These are phyloP conservation scores for Hirsutella thompsonii DNA, from an alignment of 2,329 filamentous ascomycete species.

Conservation along the genomic window DNA sequence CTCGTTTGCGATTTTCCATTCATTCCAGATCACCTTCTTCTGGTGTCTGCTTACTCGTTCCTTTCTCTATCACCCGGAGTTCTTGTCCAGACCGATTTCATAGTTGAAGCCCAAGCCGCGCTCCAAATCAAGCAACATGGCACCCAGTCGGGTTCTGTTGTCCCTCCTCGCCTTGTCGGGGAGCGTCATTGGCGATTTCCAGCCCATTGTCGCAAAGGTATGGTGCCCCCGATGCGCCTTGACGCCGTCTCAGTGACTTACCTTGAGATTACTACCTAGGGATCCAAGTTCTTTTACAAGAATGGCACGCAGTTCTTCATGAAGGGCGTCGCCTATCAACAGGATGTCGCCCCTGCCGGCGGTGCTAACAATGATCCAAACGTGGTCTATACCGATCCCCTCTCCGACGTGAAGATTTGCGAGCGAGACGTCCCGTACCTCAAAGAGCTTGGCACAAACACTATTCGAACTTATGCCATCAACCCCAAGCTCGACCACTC, in stretches of 20 bases:
- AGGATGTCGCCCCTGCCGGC: constrained; percentile 52
- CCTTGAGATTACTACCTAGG: constrained; percentile 26
- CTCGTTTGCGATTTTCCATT: too few species aligned
- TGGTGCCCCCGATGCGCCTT: background rate
- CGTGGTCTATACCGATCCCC: constrained; percentile 64
- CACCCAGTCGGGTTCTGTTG: constrained; percentile 1
- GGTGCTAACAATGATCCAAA: constrained; percentile 26
- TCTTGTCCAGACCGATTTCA: too few species aligned
- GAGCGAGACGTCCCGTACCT: constrained; percentile 77
- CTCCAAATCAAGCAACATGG: too few species aligned
- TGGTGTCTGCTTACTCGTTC: too few species aligned
- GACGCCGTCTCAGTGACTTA: background rate
- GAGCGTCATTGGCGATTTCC: constrained; percentile 28
- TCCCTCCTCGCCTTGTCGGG: constrained; percentile 27
- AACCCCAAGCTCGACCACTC: constrained; percentile 68
- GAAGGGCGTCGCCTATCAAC: constrained; percentile 90
- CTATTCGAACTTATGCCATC: constrained; percentile 89
- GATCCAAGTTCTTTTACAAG: constrained; percentile 82
- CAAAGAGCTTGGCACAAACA: constrained; percentile 70
- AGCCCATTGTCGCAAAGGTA: constrained; percentile 57
- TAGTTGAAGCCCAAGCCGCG: too few species aligned
- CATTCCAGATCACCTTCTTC: too few species aligned
- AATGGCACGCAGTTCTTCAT: constrained; percentile 61
- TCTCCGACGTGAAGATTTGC: constrained; percentile 60
- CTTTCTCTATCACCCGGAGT: too few species aligned